phyloP scores from a whole-genome alignment of 495 filamentous ascomycete species.

The Daldinia grandis region DNA sequence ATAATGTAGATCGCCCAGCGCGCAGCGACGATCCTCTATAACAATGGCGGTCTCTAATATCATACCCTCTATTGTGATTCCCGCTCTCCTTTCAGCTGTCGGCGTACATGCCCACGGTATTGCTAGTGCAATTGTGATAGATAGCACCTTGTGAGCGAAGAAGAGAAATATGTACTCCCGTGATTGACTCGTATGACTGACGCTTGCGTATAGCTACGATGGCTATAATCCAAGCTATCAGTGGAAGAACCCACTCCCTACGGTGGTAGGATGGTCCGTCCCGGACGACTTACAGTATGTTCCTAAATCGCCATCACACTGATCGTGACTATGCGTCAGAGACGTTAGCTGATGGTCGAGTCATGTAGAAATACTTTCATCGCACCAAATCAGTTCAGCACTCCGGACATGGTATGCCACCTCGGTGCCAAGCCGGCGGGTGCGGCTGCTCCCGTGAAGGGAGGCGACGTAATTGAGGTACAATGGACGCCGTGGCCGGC shows the following conservation, averaged over 20 bases:
- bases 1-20: slow-evolving; percentile 28
- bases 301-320: background rate
- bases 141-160: slow-evolving; percentile 42
- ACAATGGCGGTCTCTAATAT: slow-evolving; percentile 31
- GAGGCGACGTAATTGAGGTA: slow-evolving; percentile 49
- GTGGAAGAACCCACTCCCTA: slow-evolving; percentile 40
- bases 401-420: slow-evolving; percentile 57
- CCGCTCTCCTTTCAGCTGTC: slow-evolving; percentile 32
- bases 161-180: background rate
- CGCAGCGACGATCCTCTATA: slow-evolving; percentile 7
- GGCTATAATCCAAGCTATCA: slow-evolving; percentile 47
- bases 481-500: slow-evolving; percentile 59
- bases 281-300: slow-evolving; percentile 45
- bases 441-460: slow-evolving; percentile 48
- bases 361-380: slow-evolving; percentile 34
- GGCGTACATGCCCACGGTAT: slow-evolving; percentile 42
- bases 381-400: slow-evolving; percentile 27
- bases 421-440: slow-evolving; percentile 49
- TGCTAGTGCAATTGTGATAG: slow-evolving; percentile 42
- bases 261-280: slow-evolving; percentile 44
- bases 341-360: background rate
- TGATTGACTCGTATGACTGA: background rate
- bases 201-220: slow-evolving; percentile 33
- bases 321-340: background rate
- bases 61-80: slow-evolving; percentile 25